A percentile compares a stretch with the other conserved stretches of the same genome.
These are phyloP conservation scores for Globisporangium radiosum DNA, from an alignment of 352 stramenopile genomes.

Conservation along the genomic window DNA sequence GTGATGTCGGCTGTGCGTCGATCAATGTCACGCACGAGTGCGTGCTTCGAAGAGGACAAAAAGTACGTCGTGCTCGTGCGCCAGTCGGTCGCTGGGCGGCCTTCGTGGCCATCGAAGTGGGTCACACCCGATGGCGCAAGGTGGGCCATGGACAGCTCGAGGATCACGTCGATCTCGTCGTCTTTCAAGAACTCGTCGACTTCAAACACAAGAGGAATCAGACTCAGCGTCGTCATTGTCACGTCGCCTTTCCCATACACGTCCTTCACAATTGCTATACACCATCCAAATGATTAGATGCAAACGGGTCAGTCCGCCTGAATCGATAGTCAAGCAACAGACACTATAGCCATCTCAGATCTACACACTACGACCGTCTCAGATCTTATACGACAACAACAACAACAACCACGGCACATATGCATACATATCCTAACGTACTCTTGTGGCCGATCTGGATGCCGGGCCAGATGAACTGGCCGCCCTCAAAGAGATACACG, in stretches of 20 bases:
- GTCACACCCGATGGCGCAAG: slow-evolving; percentile 54
- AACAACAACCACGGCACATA: background rate
- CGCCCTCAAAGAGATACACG: slow-evolving; percentile 71
- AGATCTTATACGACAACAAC: background rate
- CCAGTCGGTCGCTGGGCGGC: slow-evolving; percentile 58
- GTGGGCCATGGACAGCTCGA: slow-evolving; percentile 60
- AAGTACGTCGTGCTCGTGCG: slow-evolving; percentile 77
- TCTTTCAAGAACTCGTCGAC: slow-evolving; percentile 71
- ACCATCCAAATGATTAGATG: too few species aligned
- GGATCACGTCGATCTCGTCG: slow-evolving; percentile 68
- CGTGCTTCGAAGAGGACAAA: slow-evolving; percentile 38
- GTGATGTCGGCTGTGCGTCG: slow-evolving; percentile 52
- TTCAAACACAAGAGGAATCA: slow-evolving; percentile 59
- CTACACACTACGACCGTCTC: too few species aligned
- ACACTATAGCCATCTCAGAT: too few species aligned
- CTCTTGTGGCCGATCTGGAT: slow-evolving; percentile 62
- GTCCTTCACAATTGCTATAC: slow-evolving; percentile 31
- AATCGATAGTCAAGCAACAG: too few species aligned
- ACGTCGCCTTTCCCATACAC: slow-evolving; percentile 38
- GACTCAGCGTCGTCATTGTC: slow-evolving; percentile 52
- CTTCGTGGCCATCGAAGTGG: slow-evolving; percentile 57
- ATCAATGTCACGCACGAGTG: slow-evolving; percentile 45
- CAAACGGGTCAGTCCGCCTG: too few species aligned
- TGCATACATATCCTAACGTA: slow-evolving; percentile 9
- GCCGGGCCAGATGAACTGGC: slow-evolving; percentile 70